Base-by-base conservation (phyloP, 2,329 filamentous ascomycete genomes). In the Dactylonectria macrodidyma region DNA sequence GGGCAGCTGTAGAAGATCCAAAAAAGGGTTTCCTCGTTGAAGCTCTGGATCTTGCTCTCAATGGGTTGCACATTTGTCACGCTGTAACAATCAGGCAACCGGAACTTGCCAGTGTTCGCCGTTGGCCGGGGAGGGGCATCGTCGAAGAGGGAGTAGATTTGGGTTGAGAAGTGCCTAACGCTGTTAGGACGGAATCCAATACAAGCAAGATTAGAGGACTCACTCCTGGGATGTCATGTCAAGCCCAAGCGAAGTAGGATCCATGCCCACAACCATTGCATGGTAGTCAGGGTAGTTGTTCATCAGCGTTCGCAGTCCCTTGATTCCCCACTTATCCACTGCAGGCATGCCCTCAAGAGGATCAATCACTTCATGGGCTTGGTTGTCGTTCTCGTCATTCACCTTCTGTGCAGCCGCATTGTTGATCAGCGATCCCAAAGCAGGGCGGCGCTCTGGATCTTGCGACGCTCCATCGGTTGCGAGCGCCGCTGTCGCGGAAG, bases 1-100 rank as follows among this genome's bases (percentile, higher is more conserved):
- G 90, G 88, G 67, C 88, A 90, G 79, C 88, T 90, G 78, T 92
- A 92, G 75, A 92, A 92, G 71, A 92, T 92, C 86, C 88, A 91
- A 78, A 92, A 89, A 55, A 92, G 80, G 0, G 90, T 91, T 79
- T 92, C 90, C 70, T 92, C 90, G 71, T 91, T 91, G 79, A 92
- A 91, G 70, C 87, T 91, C 47, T 84, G 84, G 56, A 92, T 90
- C 78, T 92, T 92, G 73, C 85, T 89, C 68, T 91, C 89, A 59
- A 92, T 86, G 3, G 88, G 85, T 71, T 90, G 89, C 30, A 91
- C 89, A 68, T 92, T 92, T 68, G 86, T 89, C 38, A 92, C 90
- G 60, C 86, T 87, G 75, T 92, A 92, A 78, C 90, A 92, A 52
- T 92, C 90, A 0, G 90, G 90, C 34, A 92, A 79, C 12, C 84